A percentile compares a stretch with the other conserved stretches of the same genome.
Evolutionary conservation across 495 filamentous ascomycete genomes (phyloP).

Genomic region (Arthonia radiata): DNA sequence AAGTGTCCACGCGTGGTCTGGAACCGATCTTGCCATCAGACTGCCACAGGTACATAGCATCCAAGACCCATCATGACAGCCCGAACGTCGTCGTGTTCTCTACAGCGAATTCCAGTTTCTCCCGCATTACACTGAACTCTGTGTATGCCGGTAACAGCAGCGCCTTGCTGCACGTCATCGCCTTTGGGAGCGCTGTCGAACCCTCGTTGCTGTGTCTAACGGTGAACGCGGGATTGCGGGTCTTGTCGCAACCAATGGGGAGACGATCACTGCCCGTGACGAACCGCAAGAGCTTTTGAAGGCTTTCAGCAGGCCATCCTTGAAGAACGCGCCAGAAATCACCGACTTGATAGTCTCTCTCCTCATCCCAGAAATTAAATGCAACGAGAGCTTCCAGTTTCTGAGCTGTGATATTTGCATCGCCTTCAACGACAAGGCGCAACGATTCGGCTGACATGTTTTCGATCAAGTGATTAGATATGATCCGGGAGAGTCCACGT

Average conservation of each 20-base stretch:
- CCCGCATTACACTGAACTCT: slow-evolving; percentile 35
- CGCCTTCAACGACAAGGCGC: slow-evolving; percentile 58
- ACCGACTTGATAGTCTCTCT: slow-evolving; percentile 35
- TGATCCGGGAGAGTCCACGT: slow-evolving; percentile 23
- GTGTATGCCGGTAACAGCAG: slow-evolving; percentile 65
- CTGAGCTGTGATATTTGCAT: slow-evolving; percentile 46
- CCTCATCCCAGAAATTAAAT: slow-evolving; percentile 58
- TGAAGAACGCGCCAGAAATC: slow-evolving; percentile 69
- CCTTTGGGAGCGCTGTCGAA: slow-evolving; percentile 43
- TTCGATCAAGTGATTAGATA: slow-evolving; percentile 1
- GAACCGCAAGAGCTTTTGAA: slow-evolving; percentile 61
- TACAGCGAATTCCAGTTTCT: slow-evolving; percentile 57
- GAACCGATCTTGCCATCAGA: no score
- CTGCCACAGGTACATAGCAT: no score
- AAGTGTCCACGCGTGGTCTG: no score
- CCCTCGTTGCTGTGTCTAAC: slow-evolving; percentile 3
- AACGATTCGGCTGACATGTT: slow-evolving; percentile 37
- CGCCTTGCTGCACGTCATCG: slow-evolving; percentile 73
- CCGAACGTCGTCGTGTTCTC: slow-evolving; percentile 92
- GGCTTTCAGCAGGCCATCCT: slow-evolving; percentile 35
- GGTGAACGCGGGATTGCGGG: background rate
- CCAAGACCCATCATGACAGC: no score
- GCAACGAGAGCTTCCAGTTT: slow-evolving; percentile 40
- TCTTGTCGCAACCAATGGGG: slow-evolving; percentile 45
- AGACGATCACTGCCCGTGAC: slow-evolving; percentile 82